Evolutionary conservation across 441 rosid genomes (phyloP).

Genomic region (Gossypium davidsonii): DNA sequence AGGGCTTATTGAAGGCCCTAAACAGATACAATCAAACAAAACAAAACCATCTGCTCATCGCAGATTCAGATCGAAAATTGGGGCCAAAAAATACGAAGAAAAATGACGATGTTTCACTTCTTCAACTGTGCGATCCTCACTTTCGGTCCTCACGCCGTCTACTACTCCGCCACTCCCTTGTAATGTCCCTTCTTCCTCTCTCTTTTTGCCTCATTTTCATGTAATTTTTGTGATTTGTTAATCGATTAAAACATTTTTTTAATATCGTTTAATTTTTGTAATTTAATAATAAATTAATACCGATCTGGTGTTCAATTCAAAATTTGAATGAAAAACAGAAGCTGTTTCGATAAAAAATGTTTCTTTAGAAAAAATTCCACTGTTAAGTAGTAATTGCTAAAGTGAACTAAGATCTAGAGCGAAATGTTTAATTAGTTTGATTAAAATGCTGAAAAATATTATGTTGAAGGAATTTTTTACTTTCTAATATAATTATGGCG

Average conservation of each 20-base stretch:
- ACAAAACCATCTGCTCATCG: no score
- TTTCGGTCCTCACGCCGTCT: conserved; percentile 94
- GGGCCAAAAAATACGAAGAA: not conserved
- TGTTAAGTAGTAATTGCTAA: not conserved
- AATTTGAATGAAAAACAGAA: no score
- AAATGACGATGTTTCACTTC: conserved; percentile 90
- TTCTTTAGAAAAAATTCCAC: no score
- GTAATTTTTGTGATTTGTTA: not conserved
- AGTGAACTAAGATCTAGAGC: not conserved
- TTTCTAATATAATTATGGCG: not conserved
- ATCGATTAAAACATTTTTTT: not conserved
- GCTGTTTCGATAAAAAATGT: no score
- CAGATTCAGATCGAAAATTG: not conserved
- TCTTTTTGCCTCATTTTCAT: not conserved
- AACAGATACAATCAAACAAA: no score
- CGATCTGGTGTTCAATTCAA: no score
- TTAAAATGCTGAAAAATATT: not conserved
- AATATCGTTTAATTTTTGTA: not conserved
- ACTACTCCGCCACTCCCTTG: conserved; percentile 94
- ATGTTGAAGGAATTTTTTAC: not conserved
- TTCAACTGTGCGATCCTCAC: conserved; percentile 98
- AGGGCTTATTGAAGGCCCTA: no score
- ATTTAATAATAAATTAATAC: not conserved
- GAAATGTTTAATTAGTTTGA: not conserved
- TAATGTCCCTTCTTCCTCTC: conserved; percentile 15